phyloP scores from a whole-genome alignment of 768 basidiomycete genomes.

The Sarcodon aspratus region DNA sequence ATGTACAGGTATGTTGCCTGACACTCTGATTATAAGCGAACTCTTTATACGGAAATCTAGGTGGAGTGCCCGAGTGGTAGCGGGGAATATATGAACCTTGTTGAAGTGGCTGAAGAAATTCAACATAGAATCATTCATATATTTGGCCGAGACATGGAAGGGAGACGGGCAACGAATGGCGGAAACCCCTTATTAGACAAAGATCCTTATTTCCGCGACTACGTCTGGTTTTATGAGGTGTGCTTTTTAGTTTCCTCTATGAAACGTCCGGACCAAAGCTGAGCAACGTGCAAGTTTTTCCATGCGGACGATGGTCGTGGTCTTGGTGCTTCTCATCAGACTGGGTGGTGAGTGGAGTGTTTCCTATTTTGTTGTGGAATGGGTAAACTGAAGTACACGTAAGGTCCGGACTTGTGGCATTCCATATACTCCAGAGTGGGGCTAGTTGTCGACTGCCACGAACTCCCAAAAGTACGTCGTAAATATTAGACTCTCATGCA shows the following conservation, averaged over 20 bases:
- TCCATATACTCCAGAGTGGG: constrained; percentile 86
- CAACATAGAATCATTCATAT: constrained; percentile 99
- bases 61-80: constrained; percentile 95
- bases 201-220: constrained; percentile 95
- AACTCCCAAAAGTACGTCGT: constrained; percentile 78
- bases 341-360: constrained; percentile 69
- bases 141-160: constrained; percentile 85
- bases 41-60: constrained; percentile 13
- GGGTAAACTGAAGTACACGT: not conserved
- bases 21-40: not conserved
- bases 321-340: constrained; percentile 95
- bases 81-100: constrained; percentile 97
- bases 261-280: not conserved
- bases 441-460: constrained; percentile 82
- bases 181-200: constrained; percentile 77
- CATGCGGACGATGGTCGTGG: constrained; percentile 89
- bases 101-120: constrained; percentile 90
- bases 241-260: not conserved
- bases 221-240: constrained; percentile 93
- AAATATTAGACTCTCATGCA: not conserved
- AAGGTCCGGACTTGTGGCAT: constrained; percentile 85
- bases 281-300: constrained; percentile 59
- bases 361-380: not conserved
- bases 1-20: constrained; percentile 42
- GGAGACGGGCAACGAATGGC: constrained; percentile 85